Base-by-base conservation (phyloP, 208 protist genomes). In the Phytomonas serpens region DNA sequence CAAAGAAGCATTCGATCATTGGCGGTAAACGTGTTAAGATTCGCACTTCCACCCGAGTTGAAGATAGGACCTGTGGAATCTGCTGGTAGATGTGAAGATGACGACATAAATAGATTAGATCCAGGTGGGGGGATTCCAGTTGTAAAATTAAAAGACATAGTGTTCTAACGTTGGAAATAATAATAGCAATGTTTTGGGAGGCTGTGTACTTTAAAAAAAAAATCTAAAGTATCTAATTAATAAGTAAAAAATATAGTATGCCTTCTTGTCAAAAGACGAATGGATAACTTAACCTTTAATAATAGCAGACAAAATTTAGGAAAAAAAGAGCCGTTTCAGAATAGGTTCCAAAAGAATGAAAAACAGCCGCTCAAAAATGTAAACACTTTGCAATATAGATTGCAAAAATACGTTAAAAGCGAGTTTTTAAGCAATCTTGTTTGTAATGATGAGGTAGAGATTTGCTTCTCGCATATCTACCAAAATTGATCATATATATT, bases 1-100 rank as follows among this genome's bases (percentile, higher is more conserved):
- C 81, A 76, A 30, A 95, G 77, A 77, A 91, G 74, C 77, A 93
- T 86, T 32, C 88, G 83, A 70, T 95, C 86, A 64, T 93, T 81
- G 5, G 76, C 72, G 3, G 81, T 89, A 64, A 92, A 92, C 38
- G 66, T 51, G 61, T 52, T 70, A 32, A 67, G 71, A 30, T 76
- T 52, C 31, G 37, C 14, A 6, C 31, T 36, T 4, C 16, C 19
- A 61, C 61, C 29, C 19, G 34, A 30, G 19, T 30, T 34, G 36
- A 70, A 31, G 27, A 70, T 62, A 61, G 32, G 31, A 40, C 9
- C 23, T 29, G 51, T 57, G 13, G 51, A 33, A 27, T 31, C 38
- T 30, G 38, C 19, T 30, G n/a, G 31, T 31, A 19, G 13, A 70
- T 38, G 4, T 61, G 38, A 67, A 38, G 34, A 51, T 57, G 62